A percentile compares a stretch with the other conserved stretches of the same genome.
These are phyloP conservation scores for Boehmeria nivea DNA, from an alignment of 306 rosid species.

Conservation along the genomic window DNA sequence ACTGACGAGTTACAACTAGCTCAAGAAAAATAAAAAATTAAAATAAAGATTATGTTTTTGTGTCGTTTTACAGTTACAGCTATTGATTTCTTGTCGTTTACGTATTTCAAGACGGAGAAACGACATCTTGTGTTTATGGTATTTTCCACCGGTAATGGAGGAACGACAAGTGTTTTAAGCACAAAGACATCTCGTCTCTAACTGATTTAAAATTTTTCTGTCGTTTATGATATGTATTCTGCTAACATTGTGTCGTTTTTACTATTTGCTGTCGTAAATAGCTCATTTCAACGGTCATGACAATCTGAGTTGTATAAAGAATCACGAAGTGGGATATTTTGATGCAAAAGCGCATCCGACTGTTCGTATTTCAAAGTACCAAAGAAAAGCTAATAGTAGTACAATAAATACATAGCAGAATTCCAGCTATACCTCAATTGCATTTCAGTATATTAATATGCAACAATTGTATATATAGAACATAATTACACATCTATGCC, in stretches of 20 bases:
- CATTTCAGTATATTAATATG: slow-evolving; percentile 20
- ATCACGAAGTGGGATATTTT: not conserved
- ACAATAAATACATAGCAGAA: slow-evolving; percentile 23
- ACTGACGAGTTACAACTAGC: too few species aligned
- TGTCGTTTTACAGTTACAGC: not conserved
- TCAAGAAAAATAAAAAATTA: too few species aligned
- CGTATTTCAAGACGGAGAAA: too few species aligned
- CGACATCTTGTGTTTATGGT: too few species aligned
- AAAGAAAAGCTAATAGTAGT: slow-evolving; percentile 8
- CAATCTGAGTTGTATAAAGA: not conserved
- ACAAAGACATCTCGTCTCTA: not conserved
- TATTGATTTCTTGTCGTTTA: too few species aligned
- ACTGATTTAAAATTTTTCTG: not conserved
- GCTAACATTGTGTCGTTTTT: too few species aligned
- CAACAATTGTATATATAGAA: slow-evolving; percentile 24
- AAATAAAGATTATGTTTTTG: not conserved
- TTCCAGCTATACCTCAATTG: slow-evolving; percentile 32
- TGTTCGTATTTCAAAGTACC: not conserved
- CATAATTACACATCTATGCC: slow-evolving; percentile 36
- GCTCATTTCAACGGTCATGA: not conserved
- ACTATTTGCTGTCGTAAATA: too few species aligned
- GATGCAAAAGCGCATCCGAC: slow-evolving; percentile 9
- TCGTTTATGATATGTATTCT: not conserved
- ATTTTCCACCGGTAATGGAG: too few species aligned
- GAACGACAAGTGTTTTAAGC: not conserved